A percentile compares a stretch with the other conserved stretches of the same genome.
phyloP scores from a whole-genome alignment of 2,329 filamentous ascomycete genomes.

The Penicillium sp. region DNA sequence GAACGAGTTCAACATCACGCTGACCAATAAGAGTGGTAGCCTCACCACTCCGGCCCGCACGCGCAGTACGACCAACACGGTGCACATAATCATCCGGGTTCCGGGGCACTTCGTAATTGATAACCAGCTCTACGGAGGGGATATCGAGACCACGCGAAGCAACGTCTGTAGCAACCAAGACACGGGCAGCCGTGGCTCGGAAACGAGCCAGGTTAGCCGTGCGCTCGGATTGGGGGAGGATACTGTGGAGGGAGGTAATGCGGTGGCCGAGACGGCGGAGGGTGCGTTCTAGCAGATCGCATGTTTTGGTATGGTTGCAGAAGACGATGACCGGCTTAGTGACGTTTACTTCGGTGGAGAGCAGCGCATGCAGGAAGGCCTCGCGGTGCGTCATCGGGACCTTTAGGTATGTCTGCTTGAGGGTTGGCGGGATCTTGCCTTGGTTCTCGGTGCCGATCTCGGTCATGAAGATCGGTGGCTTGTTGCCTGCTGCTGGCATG shows the following conservation, averaged over 20 bases:
- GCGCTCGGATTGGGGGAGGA: constrained; percentile 78
- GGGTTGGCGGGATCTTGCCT: constrained; percentile 72
- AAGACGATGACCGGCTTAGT: constrained; percentile 85
- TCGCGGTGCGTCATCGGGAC: constrained; percentile 90
- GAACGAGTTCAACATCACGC: constrained; percentile 84
- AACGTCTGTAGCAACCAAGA: constrained; percentile 93
- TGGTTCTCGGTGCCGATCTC: constrained; percentile 71
- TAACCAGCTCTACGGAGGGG: constrained; percentile 80
- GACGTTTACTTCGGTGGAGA: constrained; percentile 72
- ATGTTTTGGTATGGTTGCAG: constrained; percentile 86
- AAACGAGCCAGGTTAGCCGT: constrained; percentile 87
- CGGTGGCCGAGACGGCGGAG: constrained; percentile 82
- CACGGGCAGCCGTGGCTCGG: constrained; percentile 80
- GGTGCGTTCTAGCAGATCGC: constrained; percentile 83
- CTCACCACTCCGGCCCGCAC: constrained; percentile 80
- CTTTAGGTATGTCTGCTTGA: constrained; percentile 81
- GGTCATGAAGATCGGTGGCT: constrained; percentile 79
- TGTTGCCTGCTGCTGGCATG: constrained; percentile 65
- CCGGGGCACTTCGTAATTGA: constrained; percentile 96
- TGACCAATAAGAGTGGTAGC: constrained; percentile 88
- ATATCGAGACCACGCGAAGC: constrained; percentile 94
- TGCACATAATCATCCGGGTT: constrained; percentile 98
- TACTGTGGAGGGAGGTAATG: constrained; percentile 87
- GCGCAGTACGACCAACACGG: constrained; percentile 88
- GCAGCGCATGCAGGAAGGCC: constrained; percentile 86